Conservation (phyloP, 768 basidiomycete genomes). For the Agrocybe praecox region DNA sequence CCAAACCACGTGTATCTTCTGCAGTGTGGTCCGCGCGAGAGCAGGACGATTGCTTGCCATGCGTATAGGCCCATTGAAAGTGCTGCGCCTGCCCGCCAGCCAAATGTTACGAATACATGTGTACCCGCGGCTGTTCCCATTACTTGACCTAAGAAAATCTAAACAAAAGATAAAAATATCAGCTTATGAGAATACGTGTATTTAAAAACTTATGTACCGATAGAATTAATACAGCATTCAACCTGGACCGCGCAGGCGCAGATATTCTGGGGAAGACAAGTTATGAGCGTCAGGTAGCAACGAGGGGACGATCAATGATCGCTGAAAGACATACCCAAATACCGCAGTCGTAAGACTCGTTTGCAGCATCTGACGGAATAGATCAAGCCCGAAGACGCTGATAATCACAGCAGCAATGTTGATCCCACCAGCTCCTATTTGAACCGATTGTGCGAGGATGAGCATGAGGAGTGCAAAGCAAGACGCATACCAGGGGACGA, state of each 20-base stretch:
- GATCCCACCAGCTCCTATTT: conserved; percentile 69
- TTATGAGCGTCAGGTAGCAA: conserved; percentile 5
- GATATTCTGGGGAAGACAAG: conserved; percentile 41
- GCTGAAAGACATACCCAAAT: conserved; percentile 41
- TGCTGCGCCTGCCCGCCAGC: conserved; percentile 70
- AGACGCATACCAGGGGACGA: conserved; percentile 80
- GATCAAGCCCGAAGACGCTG: conserved; percentile 70
- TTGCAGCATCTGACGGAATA: conserved; percentile 74
- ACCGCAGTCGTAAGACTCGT: conserved; percentile 66
- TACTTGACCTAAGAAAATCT: conserved; percentile 81
- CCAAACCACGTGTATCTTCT: conserved; percentile 62
- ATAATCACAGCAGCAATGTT: conserved; percentile 73
- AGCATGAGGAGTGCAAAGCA: conserved; percentile 53
- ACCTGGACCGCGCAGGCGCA: conserved; percentile 57
- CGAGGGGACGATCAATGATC: conserved; percentile 1
- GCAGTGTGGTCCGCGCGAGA: conserved; percentile 71
- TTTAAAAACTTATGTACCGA: conserved; percentile 42
- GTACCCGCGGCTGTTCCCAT: conserved; percentile 81
- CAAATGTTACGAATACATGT: conserved; percentile 64
- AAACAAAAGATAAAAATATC: not conserved
- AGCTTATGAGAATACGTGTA: not conserved
- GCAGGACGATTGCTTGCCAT: conserved; percentile 56
- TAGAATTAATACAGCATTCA: conserved; percentile 79
- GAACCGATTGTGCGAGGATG: conserved; percentile 59
- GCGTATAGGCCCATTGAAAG: conserved; percentile 62